These are phyloP conservation scores for Aspergillus jensenii DNA, from an alignment of 2,329 filamentous ascomycete genomes.

Conservation along the genomic window DNA sequence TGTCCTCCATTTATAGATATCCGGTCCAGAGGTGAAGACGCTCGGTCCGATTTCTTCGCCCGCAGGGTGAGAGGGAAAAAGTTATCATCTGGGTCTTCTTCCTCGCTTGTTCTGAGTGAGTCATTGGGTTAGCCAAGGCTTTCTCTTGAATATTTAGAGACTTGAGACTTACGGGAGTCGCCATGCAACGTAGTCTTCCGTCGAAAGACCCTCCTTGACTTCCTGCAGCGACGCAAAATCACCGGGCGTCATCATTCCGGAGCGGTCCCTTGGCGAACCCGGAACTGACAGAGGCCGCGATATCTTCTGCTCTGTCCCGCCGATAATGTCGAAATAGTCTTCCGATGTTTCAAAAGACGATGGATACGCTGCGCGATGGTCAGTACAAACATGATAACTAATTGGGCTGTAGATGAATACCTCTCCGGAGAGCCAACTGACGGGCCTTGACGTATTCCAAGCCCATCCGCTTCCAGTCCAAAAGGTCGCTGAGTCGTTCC, in stretches of 20 bases:
- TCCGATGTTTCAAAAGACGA: constrained; percentile 74
- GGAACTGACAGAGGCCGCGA: constrained; percentile 91
- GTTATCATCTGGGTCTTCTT: constrained; percentile 84
- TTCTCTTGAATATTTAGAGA: not conserved
- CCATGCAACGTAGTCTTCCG: constrained; percentile 98
- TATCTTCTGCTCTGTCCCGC: constrained; percentile 91
- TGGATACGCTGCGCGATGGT: constrained; percentile 67
- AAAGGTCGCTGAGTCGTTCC: constrained; percentile 86
- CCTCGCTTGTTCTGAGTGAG: constrained; percentile 62
- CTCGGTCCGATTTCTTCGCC: constrained; percentile 44
- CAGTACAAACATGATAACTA: constrained; percentile 6
- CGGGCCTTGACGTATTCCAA: constrained; percentile 98
- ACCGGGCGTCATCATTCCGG: constrained; percentile 98
- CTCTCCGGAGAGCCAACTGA: constrained; percentile 81
- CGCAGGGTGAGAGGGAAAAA: constrained; percentile 68
- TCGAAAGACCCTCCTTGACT: constrained; percentile 85
- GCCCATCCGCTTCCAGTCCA: constrained; percentile 99
- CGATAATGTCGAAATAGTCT: constrained; percentile 86
- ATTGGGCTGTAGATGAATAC: constrained; percentile 25
- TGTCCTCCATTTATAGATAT: constrained; percentile 31
- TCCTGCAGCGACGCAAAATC: constrained; percentile 97
- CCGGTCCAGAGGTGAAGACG: constrained; percentile 38
- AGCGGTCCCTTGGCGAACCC: constrained; percentile 84
- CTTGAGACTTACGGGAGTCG: constrained; percentile 83
- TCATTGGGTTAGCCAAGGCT: constrained; percentile 21